Evolutionary conservation across 257 asterid species (phyloP).

Genomic region (Anisodus acutangulus): DNA sequence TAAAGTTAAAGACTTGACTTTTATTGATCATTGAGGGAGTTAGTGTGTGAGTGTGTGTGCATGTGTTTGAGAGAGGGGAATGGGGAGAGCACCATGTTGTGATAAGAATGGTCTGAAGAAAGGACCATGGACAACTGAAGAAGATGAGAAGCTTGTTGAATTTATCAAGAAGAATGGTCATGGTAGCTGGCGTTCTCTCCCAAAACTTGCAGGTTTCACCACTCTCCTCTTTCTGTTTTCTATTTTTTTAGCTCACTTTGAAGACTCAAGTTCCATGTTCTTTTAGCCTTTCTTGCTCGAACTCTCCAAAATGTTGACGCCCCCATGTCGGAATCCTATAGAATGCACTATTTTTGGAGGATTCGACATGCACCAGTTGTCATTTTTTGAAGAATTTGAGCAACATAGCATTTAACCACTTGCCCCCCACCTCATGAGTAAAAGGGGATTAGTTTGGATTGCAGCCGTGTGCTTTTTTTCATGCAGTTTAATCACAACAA

Average conservation of each 20-base stretch:
- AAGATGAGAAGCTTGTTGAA: slow-evolving; percentile 74
- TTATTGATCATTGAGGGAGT: slow-evolving; percentile 25
- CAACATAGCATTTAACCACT: no score
- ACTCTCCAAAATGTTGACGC: not conserved
- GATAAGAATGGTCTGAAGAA: slow-evolving; percentile 86
- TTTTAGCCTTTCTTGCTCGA: not conserved
- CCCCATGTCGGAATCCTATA: no score
- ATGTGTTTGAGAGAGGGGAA: slow-evolving; percentile 33
- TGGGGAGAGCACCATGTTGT: slow-evolving; percentile 98
- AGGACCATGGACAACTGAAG: slow-evolving; percentile 96
- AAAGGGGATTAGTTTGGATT: not conserved
- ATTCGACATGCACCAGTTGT: no score
- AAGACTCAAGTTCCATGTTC: not conserved
- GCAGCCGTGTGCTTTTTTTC: not conserved
- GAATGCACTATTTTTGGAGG: not conserved
- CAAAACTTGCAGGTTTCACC: slow-evolving; percentile 72
- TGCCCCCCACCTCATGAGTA: not conserved
- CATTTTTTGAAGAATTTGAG: no score
- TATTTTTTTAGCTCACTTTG: not conserved
- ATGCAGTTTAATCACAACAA: not conserved
- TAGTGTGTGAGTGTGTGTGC: slow-evolving; percentile 27
- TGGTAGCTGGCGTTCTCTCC: slow-evolving; percentile 95
- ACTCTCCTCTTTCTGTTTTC: not conserved
- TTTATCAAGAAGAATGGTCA: slow-evolving; percentile 77
- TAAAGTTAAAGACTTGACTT: not conserved